Evolutionary conservation across 352 stramenopile species (phyloP).

Genomic region (Globisporangium uncinulatum): DNA sequence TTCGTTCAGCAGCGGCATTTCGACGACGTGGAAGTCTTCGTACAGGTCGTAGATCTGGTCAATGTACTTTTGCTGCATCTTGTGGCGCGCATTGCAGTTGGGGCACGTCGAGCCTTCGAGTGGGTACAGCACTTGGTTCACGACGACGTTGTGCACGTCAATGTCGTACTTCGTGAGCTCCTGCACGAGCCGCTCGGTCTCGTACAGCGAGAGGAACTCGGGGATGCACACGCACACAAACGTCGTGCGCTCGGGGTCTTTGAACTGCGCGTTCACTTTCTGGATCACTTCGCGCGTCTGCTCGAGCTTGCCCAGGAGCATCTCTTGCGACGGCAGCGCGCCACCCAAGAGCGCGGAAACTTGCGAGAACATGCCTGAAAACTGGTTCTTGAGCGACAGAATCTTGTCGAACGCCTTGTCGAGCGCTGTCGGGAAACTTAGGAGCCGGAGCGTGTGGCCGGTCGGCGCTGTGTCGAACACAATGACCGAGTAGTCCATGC

Average conservation of each 20-base stretch:
- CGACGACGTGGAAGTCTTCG: slow-evolving; percentile 98
- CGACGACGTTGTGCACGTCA: slow-evolving; percentile 99
- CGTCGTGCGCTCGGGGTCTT: slow-evolving; percentile 97
- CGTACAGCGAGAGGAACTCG: slow-evolving; percentile 99
- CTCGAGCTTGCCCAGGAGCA: slow-evolving; percentile 96
- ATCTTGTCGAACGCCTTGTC: slow-evolving; percentile 99
- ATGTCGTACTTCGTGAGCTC: slow-evolving; percentile 99
- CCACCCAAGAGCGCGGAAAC: slow-evolving; percentile 74
- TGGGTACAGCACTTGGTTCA: slow-evolving; percentile 98
- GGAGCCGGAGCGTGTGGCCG: slow-evolving; percentile 94
- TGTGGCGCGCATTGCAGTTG: slow-evolving; percentile 95
- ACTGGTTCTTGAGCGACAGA: slow-evolving; percentile 94
- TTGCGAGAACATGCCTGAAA: slow-evolving; percentile 85
- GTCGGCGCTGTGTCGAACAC: slow-evolving; percentile 98
- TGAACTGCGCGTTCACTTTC: slow-evolving; percentile 99
- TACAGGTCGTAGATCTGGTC: slow-evolving; percentile 99
- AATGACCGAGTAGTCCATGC: slow-evolving; percentile 97
- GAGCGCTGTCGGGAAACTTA: slow-evolving; percentile 97
- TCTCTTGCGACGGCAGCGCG: slow-evolving; percentile 84
- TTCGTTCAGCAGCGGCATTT: slow-evolving; percentile 98
- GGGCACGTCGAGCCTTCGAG: slow-evolving; percentile 68
- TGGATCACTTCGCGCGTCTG: slow-evolving; percentile 96
- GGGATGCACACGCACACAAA: slow-evolving; percentile 99
- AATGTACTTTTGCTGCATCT: slow-evolving; percentile 99
- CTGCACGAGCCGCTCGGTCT: slow-evolving; percentile 98